phyloP scores from a whole-genome alignment of 352 stramenopile genomes.

The Elongisporangium anandrum region DNA sequence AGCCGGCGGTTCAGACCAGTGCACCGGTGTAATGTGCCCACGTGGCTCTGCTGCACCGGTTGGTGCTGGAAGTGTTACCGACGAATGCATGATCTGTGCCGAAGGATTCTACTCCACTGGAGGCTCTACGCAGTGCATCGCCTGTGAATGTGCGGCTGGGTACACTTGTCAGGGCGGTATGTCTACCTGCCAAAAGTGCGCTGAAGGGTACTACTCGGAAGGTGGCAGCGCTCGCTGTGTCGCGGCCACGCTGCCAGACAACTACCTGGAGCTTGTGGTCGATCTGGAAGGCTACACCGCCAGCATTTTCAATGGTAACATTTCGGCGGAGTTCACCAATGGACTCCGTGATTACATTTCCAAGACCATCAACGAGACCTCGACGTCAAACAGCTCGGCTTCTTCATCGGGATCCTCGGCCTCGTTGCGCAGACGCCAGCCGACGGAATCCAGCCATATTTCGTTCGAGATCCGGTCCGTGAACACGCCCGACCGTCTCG shows the following conservation, averaged over 20 bases:
- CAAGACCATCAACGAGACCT: neutral
- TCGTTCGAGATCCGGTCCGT: conserved; percentile 30
- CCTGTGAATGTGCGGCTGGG: conserved; percentile 26
- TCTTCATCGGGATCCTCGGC: neutral
- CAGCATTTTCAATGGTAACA: conserved; percentile 34
- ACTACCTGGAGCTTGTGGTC: conserved; percentile 35
- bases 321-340: conserved; percentile 22
- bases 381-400: neutral
- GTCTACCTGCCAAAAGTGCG: conserved; percentile 28
- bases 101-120: conserved; percentile 48
- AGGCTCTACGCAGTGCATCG: conserved; percentile 37
- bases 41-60: conserved; percentile 26
- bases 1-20: conserved; percentile 26
- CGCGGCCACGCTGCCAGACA: conserved; percentile 11
- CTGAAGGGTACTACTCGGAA: conserved; percentile 11
- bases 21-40: conserved; percentile 24
- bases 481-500: conserved; percentile 17
- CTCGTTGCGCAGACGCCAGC: neutral
- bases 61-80: conserved; percentile 14
- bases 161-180: conserved; percentile 21
- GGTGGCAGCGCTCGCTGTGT: conserved; percentile 30
- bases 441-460: conserved; percentile 8
- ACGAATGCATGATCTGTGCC: conserved; percentile 31
- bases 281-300: conserved; percentile 41
- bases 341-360: conserved; percentile 30